phyloP scores from a whole-genome alignment of 179 eudicot genomes.

The Monotropa hypopitys region DNA sequence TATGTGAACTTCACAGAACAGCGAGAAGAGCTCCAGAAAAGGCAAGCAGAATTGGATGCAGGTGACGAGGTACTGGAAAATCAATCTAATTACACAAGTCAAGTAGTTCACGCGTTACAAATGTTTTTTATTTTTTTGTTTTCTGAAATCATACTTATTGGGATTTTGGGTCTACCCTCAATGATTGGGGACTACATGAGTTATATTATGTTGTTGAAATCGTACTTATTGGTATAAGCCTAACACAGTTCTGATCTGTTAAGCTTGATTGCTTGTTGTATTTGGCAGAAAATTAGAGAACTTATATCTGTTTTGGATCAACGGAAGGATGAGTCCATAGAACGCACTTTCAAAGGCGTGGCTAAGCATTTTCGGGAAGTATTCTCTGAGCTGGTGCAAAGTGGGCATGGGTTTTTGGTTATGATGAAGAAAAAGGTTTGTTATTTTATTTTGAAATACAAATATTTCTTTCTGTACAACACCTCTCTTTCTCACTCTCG shows the following conservation, averaged over 20 bases:
- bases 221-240: background rate
- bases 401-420: constrained; percentile 86
- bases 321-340: constrained; percentile 94
- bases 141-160: background rate
- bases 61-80: constrained; percentile 72
- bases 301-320: constrained; percentile 73
- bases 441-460: background rate
- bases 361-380: constrained; percentile 96
- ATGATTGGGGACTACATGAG: too few relatives aligned
- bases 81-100: background rate
- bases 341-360: constrained; percentile 96
- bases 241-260: background rate
- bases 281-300: constrained; percentile 82
- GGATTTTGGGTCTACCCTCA: too few relatives aligned
- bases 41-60: constrained; percentile 95
- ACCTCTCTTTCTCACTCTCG: background rate
- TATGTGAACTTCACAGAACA: constrained; percentile 94
- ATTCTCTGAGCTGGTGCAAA: constrained; percentile 93
- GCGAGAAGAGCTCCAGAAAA: constrained; percentile 84
- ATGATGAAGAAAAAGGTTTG: constrained; percentile 98
- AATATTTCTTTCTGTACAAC: background rate
- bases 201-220: background rate
- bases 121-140: too few relatives aligned
- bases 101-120: too few relatives aligned
- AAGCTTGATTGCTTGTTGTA: background rate